Percentiles rank a stretch among this genome's conserved stretches.
Evolutionary conservation across 2,329 filamentous ascomycete species (phyloP).

Genomic region (Coniella vitis): DNA sequence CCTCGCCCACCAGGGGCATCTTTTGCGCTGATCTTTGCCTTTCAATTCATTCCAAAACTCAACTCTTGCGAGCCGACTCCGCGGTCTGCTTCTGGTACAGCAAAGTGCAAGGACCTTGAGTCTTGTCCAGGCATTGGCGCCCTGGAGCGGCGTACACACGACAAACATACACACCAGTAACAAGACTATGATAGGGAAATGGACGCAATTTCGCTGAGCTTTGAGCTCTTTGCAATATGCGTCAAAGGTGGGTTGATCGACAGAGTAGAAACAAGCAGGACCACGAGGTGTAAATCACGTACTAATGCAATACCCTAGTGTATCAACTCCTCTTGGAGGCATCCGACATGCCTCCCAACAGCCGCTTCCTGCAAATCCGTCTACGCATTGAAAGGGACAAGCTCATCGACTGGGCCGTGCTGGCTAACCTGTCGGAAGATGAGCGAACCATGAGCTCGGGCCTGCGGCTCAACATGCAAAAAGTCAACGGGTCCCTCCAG

Average conservation of each 20-base stretch:
- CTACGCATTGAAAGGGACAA: slow-evolving; percentile 8
- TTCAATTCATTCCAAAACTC: no score
- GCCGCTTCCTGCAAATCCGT: slow-evolving; percentile 2
- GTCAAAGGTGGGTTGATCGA: slow-evolving; percentile 1
- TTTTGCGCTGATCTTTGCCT: no score
- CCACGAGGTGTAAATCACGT: neutral
- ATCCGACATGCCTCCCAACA: slow-evolving; percentile 2
- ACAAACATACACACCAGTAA: neutral
- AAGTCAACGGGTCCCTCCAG: slow-evolving; percentile 4
- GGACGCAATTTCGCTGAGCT: slow-evolving; percentile 4
- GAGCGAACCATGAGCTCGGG: slow-evolving; percentile 5
- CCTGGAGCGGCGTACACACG: neutral
- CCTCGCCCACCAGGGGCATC: no score
- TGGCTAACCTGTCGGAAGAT: slow-evolving; percentile 6
- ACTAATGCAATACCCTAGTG: neutral
- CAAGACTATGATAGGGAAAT: slow-evolving; percentile 1
- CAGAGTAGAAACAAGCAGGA: no score
- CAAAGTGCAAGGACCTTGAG: no score
- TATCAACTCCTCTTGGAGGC: slow-evolving; percentile 10
- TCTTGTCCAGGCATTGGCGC: neutral
- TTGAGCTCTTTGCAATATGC: slow-evolving; percentile 12
- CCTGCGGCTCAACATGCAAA: slow-evolving; percentile 5
- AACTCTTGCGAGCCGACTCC: no score
- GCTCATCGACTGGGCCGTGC: slow-evolving; percentile 8
- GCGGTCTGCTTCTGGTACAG: no score